phyloP scores from a whole-genome alignment of 306 rosid genomes.

The Lagenaria siceraria region DNA sequence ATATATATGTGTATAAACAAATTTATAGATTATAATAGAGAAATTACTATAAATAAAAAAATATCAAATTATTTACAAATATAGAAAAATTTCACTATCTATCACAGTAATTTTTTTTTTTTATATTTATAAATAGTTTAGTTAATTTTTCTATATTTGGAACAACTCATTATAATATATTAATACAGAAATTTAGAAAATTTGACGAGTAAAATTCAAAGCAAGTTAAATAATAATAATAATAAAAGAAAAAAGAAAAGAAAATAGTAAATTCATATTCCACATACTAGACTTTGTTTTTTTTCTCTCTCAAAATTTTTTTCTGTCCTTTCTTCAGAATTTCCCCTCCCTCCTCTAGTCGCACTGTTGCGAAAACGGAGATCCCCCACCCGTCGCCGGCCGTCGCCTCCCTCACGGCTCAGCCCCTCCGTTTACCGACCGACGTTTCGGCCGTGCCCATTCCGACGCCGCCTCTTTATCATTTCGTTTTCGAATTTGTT shows the following conservation, averaged over 20 bases:
- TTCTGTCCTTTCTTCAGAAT: background rate
- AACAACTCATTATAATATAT: too few relatives aligned
- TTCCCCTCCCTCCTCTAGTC: background rate
- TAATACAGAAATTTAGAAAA: background rate
- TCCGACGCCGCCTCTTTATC: background rate
- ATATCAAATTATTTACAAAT: too few relatives aligned
- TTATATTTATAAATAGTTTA: too few relatives aligned
- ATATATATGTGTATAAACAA: too few relatives aligned
- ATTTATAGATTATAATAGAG: background rate
- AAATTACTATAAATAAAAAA: too few relatives aligned
- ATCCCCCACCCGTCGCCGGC: constrained; percentile 3
- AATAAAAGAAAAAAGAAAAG: too few relatives aligned
- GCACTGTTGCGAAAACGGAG: background rate
- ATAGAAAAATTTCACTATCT: too few relatives aligned
- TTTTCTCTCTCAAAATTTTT: background rate
- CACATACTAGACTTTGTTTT: background rate
- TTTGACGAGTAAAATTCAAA: background rate
- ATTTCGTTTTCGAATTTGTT: background rate
- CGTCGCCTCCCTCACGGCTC: background rate
- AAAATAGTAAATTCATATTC: background rate
- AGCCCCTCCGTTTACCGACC: background rate
- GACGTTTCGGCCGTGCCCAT: background rate
- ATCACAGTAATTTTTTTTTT: too few relatives aligned
- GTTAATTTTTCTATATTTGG: too few relatives aligned
- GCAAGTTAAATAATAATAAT: background rate